Evolutionary conservation across 169 alveolate genomes (phyloP), one percentile per base, ranked within the genome.

Genomic region (Cardiosporidium cionae): DNA sequence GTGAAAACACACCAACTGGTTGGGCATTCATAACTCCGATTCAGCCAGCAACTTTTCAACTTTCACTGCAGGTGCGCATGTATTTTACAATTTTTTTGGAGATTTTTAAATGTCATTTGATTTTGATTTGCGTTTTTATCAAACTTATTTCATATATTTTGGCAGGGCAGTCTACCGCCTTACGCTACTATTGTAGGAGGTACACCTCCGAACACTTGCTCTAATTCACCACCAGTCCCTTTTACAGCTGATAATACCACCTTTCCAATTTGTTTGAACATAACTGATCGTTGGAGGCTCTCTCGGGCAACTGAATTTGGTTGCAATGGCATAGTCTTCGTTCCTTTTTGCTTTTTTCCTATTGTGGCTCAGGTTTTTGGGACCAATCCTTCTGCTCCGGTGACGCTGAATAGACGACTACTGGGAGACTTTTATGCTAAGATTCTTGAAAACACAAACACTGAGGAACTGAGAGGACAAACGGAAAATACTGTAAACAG

Each of bases 11-110:
- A 4, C 77, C 35, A 23, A 68, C 72, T 5, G 35, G 67, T 1
- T 70, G 77, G 77, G 77, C 77, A 34, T 54, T 63, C 25, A 70
- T 70, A 66, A 53, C 77, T 3, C 75, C 75, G 29, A 32, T 44
- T 28, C 7, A 32, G 32, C 75, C 75, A 35, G 75, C 35, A 9
- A 9, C 64, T n/a, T 44, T 32, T 22, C 52, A 44, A 16, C 68
- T 66, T 23, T 62, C 72, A 22, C 35, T 52, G 5, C 37, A 53
- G 71, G 75, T 68, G 28, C 7, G 75, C 0, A 44, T 44, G 27
- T 44, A n/a, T 16, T 44, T 44, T 44, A 44, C n/a, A 44, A 16
- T 16, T 44, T 44, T 44, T 44, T 44, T 44, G 16, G 58, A 16
- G 16, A 44, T 16, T n/a, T 44, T 44, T n/a, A 44, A 44, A 44